phyloP scores from a whole-genome alignment of 305 asterid species.

The Fraxinus nigra region DNA sequence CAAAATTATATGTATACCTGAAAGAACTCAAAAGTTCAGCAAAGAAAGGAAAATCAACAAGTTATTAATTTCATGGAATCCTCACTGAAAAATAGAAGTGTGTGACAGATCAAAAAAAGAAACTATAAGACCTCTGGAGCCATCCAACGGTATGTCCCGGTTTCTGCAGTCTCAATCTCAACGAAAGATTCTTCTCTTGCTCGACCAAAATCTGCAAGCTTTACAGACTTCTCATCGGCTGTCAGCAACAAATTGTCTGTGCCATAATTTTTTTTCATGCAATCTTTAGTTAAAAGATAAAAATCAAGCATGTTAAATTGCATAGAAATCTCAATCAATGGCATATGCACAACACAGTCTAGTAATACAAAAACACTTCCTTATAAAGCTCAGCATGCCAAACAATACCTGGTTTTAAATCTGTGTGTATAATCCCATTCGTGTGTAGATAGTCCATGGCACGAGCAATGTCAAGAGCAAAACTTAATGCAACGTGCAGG shows the following conservation, averaged over 20 bases:
- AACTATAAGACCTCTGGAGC: slow-evolving; percentile 87
- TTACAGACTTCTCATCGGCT: slow-evolving; percentile 76
- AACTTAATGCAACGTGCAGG: slow-evolving; percentile 24
- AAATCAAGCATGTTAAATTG: not conserved
- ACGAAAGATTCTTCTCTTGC: slow-evolving; percentile 92
- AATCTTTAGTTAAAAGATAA: slow-evolving; percentile 24
- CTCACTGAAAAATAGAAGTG: not conserved
- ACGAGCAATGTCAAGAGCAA: not conserved
- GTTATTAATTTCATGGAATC: not conserved
- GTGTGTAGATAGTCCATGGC: not conserved
- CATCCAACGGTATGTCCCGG: slow-evolving; percentile 98
- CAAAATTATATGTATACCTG: not conserved
- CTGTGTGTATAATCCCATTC: not conserved
- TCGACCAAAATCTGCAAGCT: slow-evolving; percentile 97
- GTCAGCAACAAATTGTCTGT: slow-evolving; percentile 96
- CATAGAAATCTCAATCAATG: not conserved
- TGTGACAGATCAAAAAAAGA: not conserved
- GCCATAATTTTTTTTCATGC: slow-evolving; percentile 29
- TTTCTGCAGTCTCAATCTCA: slow-evolving; percentile 97
- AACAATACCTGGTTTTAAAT: not conserved
- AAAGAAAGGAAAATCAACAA: not conserved
- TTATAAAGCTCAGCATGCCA: not conserved
- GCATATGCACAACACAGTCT: not conserved
- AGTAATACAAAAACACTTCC: not conserved
- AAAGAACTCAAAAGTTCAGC: not conserved